Conservation (phyloP, 2,329 filamentous ascomycete genomes). For the Zopfia rhizophila region DNA sequence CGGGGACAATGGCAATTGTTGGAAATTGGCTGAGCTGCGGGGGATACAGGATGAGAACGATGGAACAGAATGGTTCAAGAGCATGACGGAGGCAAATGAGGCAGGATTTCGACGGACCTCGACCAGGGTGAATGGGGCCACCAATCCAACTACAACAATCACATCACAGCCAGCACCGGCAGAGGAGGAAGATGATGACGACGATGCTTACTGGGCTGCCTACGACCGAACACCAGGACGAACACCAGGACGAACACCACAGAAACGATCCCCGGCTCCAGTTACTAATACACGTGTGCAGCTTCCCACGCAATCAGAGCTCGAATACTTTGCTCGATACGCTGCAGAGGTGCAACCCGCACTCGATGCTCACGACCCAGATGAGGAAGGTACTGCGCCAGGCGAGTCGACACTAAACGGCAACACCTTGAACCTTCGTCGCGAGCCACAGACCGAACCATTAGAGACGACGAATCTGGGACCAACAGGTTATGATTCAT, state of each 20-base stretch:
- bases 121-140: constrained; percentile 29
- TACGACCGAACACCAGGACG: constrained; percentile 80
- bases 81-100: constrained; percentile 70
- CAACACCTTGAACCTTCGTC: constrained; percentile 57
- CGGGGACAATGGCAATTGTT: constrained; percentile 72
- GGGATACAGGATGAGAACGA: constrained; percentile 67
- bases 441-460: constrained; percentile 56
- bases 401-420: constrained; percentile 66
- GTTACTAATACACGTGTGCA: constrained; percentile 48
- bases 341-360: constrained; percentile 79
- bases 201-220: constrained; percentile 81
- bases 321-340: constrained; percentile 81
- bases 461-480: constrained; percentile 51
- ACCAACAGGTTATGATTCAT: constrained; percentile 44
- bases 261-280: constrained; percentile 72
- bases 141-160: constrained; percentile 14
- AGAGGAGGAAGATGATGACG: constrained; percentile 71
- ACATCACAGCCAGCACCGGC: constrained; percentile 25
- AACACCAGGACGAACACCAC: constrained; percentile 63
- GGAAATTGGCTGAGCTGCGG: constrained; percentile 77
- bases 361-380: constrained; percentile 83
- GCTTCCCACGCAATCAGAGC: constrained; percentile 62
- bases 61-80: constrained; percentile 66
- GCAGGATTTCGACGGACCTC: constrained; percentile 47
- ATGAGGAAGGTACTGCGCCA: constrained; percentile 66